These are phyloP conservation scores for peach (Prunus persica) DNA, from an alignment of 306 rosid species.

Conservation along the genomic window Prunus_persica_NCBIv2 NC_034015.1:807501-808000, in stretches of 20 bases:
- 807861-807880: too few species aligned
- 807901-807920: conserved; percentile 3
- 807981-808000: conserved; percentile 80
- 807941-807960: not conserved
- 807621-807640: not conserved
- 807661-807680: not conserved
- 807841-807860: not conserved
- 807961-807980: conserved; percentile 72
- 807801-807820: not conserved
- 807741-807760: not conserved
- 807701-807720: not conserved
- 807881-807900: not conserved
- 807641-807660: not conserved
- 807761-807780: not conserved
- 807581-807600: not conserved
- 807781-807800: not conserved
- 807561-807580: not conserved
- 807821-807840: not conserved
- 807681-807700: not conserved
- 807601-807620: not conserved
- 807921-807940: conserved; percentile 5
- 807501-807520: not conserved
- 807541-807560: not conserved
- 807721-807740: not conserved
- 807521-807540: not conserved